Percentiles rank a stretch among this genome's conserved stretches.
Evolutionary conservation across 305 asterid species (phyloP).

Genomic region (Fraxinus sp.): DNA sequence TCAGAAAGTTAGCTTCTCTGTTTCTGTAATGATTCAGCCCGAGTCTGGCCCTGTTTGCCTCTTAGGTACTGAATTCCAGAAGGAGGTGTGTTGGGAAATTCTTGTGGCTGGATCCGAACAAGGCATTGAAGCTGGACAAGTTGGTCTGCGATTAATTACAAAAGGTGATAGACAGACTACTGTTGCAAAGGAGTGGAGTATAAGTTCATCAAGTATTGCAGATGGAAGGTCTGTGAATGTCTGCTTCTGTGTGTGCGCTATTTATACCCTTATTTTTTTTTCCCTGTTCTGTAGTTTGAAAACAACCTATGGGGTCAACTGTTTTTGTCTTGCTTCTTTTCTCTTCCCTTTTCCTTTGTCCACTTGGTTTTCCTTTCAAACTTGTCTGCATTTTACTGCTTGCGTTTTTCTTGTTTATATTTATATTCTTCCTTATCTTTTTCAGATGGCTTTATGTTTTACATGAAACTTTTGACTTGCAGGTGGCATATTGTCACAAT

Average conservation of each 20-base stretch:
- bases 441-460: slow-evolving; percentile 19
- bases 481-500: slow-evolving; percentile 98
- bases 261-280: not conserved
- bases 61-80: slow-evolving; percentile 90
- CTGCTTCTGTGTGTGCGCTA: not conserved
- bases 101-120: slow-evolving; percentile 99
- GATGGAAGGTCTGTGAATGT: slow-evolving; percentile 71
- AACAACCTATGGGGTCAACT: not conserved
- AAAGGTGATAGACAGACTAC: slow-evolving; percentile 93
- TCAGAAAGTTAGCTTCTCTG: slow-evolving; percentile 80
- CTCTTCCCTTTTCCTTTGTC: not conserved
- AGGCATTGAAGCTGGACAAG: slow-evolving; percentile 99
- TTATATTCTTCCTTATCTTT: not conserved
- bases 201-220: slow-evolving; percentile 88
- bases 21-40: slow-evolving; percentile 92
- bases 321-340: not conserved
- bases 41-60: slow-evolving; percentile 99
- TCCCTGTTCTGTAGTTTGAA: not conserved
- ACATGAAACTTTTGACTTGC: slow-evolving; percentile 34
- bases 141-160: slow-evolving; percentile 83
- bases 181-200: slow-evolving; percentile 93
- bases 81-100: slow-evolving; percentile 86
- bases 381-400: not conserved
- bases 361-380: not conserved
- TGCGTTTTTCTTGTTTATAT: not conserved